Base-by-base conservation (phyloP, 2,329 filamentous ascomycete species). In the Aspergillus pseudoviridinutans region DNA sequence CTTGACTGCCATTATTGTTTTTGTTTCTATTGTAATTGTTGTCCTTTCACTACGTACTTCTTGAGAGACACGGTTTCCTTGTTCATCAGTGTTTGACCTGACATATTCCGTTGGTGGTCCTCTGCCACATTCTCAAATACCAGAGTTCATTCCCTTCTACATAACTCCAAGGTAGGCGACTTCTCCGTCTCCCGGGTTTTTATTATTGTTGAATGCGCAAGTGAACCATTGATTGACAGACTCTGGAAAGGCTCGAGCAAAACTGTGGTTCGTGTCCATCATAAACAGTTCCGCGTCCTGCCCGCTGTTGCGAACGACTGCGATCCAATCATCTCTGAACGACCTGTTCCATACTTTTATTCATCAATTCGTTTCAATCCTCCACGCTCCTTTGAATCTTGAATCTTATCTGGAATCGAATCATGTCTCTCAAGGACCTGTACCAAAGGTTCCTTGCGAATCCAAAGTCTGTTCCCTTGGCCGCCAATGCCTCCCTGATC, bases 381-480 rank as follows among this genome's bases (percentile, higher is more conserved):
- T 49, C 44, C 28, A 58, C 54, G 54, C 58, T 51, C 58, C 53
- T 60, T 58, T 51, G 58, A 32, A 29, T 27, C 47, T 53, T 52
- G 50, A 29, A 28, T 24, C 50, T 20, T 32, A 38, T 27, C 44
- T 14, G 49, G 22, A 53, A 65, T 28, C 25, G 4, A 28, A 28
- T 52, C 59, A 79, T 79, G 77, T 73, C 74, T 62, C 72, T 78
- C 65, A 73, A 71, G 66, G 68, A 72, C 53, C 72, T 82, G 59
- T 93, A 93, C 79, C 83, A 86, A 80, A 84, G 85, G 77, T 92
- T 92, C 73, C 81, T 92, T 56, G 81, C 83, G 69, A 80, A 84
- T 61, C 88, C 88, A 61, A 86, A 78, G 74, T 77, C 85, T 55
- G 83, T 84, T 56, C 77, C 84, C 56, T 79, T 93, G 68, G 81